phyloP scores from a whole-genome alignment of 495 filamentous ascomycete species.

The Penicillium coffeae region DNA sequence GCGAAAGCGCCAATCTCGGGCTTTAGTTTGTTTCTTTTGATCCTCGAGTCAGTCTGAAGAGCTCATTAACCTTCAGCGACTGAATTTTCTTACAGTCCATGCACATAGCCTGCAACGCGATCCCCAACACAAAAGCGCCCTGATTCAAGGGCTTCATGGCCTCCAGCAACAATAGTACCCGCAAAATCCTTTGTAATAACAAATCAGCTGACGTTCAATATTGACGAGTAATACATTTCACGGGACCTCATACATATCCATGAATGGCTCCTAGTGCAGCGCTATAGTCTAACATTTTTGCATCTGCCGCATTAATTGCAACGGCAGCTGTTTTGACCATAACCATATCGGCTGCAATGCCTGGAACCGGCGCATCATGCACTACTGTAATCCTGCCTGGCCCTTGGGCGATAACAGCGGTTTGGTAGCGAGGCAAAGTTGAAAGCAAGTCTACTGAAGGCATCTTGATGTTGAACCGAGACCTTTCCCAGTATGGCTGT shows the following conservation, averaged over 20 bases:
- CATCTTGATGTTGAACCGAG: no score
- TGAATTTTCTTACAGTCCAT: conserved; percentile 9
- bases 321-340: background rate
- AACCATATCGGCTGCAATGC: background rate
- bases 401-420: background rate
- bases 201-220: no score
- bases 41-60: background rate
- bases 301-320: conserved; percentile 38
- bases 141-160: conserved; percentile 12
- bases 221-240: no score
- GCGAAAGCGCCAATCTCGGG: conserved; percentile 25
- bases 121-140: conserved; percentile 13
- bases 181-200: no score
- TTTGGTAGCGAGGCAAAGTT: background rate
- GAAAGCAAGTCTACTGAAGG: no score
- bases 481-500: no score
- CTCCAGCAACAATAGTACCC: conserved; percentile 33
- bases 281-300: conserved; percentile 33
- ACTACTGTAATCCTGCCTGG: background rate
- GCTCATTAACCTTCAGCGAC: no score
- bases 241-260: no score
- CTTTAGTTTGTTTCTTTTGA: background rate
- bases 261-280: conserved; percentile 22
- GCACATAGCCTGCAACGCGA: background rate
- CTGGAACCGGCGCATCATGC: background rate